Conservation (phyloP, 306 rosid genomes). For the Cyclanthera cordifolia region DNA sequence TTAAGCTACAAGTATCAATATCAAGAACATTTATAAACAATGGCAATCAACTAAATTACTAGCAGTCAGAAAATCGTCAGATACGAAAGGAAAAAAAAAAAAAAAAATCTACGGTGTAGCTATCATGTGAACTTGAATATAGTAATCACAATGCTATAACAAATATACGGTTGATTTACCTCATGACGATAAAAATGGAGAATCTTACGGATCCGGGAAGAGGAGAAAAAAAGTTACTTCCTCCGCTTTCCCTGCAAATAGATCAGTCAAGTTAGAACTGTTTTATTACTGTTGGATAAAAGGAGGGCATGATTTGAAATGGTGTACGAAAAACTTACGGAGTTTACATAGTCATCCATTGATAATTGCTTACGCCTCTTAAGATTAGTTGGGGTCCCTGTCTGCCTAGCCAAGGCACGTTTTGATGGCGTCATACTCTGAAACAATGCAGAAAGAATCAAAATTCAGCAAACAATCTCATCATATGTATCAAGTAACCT, state of each 20-base stretch:
- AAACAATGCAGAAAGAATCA: conserved; percentile 13
- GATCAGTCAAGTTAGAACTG: conserved; percentile 11
- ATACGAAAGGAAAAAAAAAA: too few relatives aligned
- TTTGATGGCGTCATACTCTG: conserved; percentile 87
- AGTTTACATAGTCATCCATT: conserved; percentile 59
- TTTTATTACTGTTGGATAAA: not conserved
- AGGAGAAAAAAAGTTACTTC: conserved; percentile 23
- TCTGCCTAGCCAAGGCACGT: conserved; percentile 60
- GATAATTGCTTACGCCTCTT: conserved; percentile 84
- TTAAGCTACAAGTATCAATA: too few relatives aligned
- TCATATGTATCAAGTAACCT: too few relatives aligned
- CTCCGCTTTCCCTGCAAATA: conserved; percentile 68
- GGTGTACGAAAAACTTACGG: conserved; percentile 31
- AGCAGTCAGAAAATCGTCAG: too few relatives aligned
- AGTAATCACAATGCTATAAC: not conserved
- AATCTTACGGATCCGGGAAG: not conserved
- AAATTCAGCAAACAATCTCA: not conserved
- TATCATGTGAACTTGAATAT: too few relatives aligned
- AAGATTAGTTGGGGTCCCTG: conserved; percentile 46
- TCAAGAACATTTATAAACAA: too few relatives aligned
- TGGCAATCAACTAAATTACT: too few relatives aligned
- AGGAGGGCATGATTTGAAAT: not conserved
- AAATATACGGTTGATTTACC: not conserved
- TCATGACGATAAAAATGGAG: not conserved
- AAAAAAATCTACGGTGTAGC: not conserved